Evolutionary conservation across 2,329 filamentous ascomycete species (phyloP).

Genomic region (Aspergillus viridinutans): DNA sequence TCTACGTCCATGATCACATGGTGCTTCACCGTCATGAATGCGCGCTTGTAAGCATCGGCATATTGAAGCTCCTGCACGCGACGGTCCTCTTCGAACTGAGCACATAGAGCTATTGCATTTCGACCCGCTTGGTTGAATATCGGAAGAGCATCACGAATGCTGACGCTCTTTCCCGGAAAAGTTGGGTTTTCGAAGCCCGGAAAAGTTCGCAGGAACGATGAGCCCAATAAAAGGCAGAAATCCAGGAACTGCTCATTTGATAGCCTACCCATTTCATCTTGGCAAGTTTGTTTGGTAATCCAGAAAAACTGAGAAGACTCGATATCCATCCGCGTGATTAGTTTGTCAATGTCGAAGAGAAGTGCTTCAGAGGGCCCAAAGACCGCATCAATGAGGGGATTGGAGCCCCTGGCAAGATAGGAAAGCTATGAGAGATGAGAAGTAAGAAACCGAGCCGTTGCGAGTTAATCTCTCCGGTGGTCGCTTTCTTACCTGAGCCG

Average conservation of each 20-base stretch:
- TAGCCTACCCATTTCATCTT: conserved; percentile 61
- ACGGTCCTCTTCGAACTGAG: conserved; percentile 74
- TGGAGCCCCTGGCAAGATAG: conserved; percentile 68
- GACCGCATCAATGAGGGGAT: conserved; percentile 66
- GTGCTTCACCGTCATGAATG: conserved; percentile 79
- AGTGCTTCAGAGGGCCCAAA: conserved; percentile 83
- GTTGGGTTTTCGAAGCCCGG: conserved; percentile 66
- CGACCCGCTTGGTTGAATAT: conserved; percentile 63
- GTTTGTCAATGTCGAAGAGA: conserved; percentile 75
- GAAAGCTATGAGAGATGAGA: conserved; percentile 49
- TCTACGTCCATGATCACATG: conserved; percentile 74
- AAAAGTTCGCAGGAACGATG: conserved; percentile 72
- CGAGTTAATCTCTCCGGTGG: background rate
- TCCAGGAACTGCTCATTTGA: conserved; percentile 76
- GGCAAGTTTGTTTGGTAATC: conserved; percentile 63
- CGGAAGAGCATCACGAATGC: conserved; percentile 71
- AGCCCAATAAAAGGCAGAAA: conserved; percentile 76
- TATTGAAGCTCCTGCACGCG: conserved; percentile 69
- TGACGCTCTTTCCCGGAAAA: conserved; percentile 52
- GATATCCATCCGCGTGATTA: conserved; percentile 56
- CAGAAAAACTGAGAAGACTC: conserved; percentile 61
- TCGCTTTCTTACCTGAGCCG: conserved; percentile 67
- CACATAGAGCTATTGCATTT: conserved; percentile 70
- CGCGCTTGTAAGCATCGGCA: conserved; percentile 80
- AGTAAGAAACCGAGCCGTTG: background rate